Conservation (phyloP, 2,329 filamentous ascomycete genomes). For the Thielaviopsis ethacetica region DNA sequence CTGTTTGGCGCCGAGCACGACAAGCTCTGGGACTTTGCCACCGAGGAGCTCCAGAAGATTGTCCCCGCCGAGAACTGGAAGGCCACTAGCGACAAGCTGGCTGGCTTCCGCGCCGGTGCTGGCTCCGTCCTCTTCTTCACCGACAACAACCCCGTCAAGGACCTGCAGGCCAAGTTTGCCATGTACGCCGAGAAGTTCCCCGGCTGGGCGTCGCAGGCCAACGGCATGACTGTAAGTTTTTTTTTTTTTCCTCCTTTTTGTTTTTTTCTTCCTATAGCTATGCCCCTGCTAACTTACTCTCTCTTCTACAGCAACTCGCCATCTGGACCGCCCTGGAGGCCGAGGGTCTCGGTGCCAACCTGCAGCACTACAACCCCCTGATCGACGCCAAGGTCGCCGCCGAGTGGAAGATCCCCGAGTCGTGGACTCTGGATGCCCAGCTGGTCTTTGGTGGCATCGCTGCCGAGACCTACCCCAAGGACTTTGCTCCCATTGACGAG, state of each 20-base stretch:
- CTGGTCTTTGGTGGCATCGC: constrained; percentile 62
- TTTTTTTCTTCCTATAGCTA: not conserved
- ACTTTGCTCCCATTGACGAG: constrained; percentile 46
- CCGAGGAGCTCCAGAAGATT: constrained; percentile 47
- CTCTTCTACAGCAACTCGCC: constrained; percentile 42
- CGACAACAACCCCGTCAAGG: constrained; percentile 51
- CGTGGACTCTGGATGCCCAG: constrained; percentile 68
- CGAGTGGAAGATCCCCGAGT: constrained; percentile 52
- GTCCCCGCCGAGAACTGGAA: constrained; percentile 50
- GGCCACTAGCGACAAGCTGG: constrained; percentile 27
- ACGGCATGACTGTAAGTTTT: constrained; percentile 47
- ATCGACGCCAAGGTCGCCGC: constrained; percentile 55
- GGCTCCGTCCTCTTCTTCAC: constrained; percentile 83
- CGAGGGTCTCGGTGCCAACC: constrained; percentile 72
- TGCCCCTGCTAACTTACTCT: not conserved
- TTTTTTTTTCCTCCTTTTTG: not conserved
- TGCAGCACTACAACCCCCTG: constrained; percentile 88
- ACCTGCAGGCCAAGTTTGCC: constrained; percentile 51
- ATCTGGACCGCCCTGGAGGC: constrained; percentile 70
- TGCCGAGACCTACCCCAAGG: constrained; percentile 44
- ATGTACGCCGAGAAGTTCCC: constrained; percentile 68
- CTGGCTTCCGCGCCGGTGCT: constrained; percentile 51
- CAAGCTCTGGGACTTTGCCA: constrained; percentile 66
- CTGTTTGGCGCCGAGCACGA: constrained; percentile 72
- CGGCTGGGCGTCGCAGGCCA: constrained; percentile 57